These are phyloP conservation scores for Vaccinium macrocarpon DNA, from an alignment of 148 eudicot genomes.

Conservation along the genomic window DNA sequence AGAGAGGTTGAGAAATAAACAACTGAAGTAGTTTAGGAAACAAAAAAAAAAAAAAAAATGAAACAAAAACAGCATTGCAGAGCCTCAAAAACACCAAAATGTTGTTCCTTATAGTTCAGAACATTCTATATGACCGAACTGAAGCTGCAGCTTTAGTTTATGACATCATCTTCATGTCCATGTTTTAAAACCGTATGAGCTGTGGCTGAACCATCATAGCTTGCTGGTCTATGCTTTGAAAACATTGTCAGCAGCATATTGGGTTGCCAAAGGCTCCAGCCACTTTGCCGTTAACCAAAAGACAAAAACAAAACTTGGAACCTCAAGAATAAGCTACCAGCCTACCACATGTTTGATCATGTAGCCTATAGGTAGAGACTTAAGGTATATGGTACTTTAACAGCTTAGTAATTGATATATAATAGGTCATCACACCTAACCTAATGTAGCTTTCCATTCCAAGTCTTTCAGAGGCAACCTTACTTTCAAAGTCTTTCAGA, in stretches of 20 bases:
- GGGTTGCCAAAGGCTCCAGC: background rate
- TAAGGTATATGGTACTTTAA: background rate
- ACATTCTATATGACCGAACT: background rate
- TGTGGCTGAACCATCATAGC: background rate
- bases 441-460: background rate
- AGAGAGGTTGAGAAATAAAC: background rate
- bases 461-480: background rate
- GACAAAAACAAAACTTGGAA: background rate
- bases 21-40: background rate
- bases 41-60: background rate
- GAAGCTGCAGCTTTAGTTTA: background rate
- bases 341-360: background rate
- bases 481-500: background rate
- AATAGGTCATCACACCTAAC: background rate
- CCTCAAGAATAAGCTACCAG: background rate
- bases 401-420: background rate
- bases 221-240: background rate
- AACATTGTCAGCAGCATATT: background rate
- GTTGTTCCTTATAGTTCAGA: background rate
- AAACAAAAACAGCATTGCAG: background rate
- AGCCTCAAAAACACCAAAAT: background rate
- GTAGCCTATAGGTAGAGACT: background rate
- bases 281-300: background rate
- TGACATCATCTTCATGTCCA: background rate
- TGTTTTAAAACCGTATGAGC: background rate